These are phyloP conservation scores for Papiliotrema flavescens DNA, from an alignment of 1,284 basidiomycete species.

Conservation along the genomic window DNA sequence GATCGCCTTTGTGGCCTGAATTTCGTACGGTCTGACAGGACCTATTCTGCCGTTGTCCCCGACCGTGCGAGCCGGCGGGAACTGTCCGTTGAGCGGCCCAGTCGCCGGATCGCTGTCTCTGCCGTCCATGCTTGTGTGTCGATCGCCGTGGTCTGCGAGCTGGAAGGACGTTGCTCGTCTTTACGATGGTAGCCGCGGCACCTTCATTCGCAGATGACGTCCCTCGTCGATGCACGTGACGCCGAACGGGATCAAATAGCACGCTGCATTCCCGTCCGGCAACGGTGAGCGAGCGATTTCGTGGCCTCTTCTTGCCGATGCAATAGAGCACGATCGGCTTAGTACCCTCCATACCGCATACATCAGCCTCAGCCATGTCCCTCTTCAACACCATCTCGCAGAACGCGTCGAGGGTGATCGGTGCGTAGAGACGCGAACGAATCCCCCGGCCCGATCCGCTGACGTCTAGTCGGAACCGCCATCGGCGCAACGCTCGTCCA, in stretches of 20 bases:
- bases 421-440: not conserved
- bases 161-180: not conserved
- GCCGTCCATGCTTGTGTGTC: not conserved
- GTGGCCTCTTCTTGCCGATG: not conserved
- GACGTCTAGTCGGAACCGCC: conserved; percentile 64
- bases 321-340: not conserved
- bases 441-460: not conserved
- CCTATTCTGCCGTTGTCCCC: not conserved
- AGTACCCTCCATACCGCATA: not conserved
- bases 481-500: conserved; percentile 65
- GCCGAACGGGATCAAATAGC: not conserved
- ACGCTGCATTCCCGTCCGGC: not conserved
- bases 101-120: too few relatives aligned
- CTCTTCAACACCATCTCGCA: conserved; percentile 1
- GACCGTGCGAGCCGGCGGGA: not conserved
- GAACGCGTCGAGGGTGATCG: conserved; percentile 5
- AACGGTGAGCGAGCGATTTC: not conserved
- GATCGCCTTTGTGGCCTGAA: conserved; percentile 24
- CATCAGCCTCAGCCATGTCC: not conserved
- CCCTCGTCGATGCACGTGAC: too few relatives aligned
- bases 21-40: conserved; percentile 17
- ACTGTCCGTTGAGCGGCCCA: too few relatives aligned
- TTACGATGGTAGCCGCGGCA: too few relatives aligned
- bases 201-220: too few relatives aligned
- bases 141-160: too few relatives aligned